Conservation (phyloP, 345 rosid genomes). For the Aquilaria malaccensis region DNA sequence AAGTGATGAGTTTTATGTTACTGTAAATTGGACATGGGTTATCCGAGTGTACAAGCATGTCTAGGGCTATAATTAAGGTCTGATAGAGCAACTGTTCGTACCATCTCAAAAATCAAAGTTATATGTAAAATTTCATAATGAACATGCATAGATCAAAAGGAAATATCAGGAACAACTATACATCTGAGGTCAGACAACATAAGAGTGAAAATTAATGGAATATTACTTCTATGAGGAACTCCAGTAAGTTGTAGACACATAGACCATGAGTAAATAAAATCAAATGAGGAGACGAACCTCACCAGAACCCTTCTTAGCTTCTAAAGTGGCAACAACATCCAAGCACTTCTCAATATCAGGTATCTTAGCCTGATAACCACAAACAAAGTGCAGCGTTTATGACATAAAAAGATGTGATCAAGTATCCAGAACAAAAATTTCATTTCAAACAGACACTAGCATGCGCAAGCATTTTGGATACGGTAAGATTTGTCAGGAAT, state of each 20-base stretch:
- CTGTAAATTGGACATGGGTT: too few species aligned
- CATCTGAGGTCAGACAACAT: too few species aligned
- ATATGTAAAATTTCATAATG: too few species aligned
- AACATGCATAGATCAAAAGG: too few species aligned
- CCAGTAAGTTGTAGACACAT: neutral
- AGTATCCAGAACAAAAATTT: neutral
- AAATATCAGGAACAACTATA: too few species aligned
- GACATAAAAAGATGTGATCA: neutral
- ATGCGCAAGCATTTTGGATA: neutral
- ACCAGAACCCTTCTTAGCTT: conserved; percentile 75
- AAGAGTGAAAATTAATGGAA: too few species aligned
- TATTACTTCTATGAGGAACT: too few species aligned
- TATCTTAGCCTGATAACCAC: conserved; percentile 61
- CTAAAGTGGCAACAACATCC: conserved; percentile 72
- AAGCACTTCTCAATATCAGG: conserved; percentile 94
- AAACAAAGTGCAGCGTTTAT: conserved; percentile 7
- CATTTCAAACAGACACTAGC: neutral
- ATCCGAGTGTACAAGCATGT: too few species aligned
- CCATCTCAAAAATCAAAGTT: too few species aligned
- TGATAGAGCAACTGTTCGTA: too few species aligned
- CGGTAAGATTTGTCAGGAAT: neutral
- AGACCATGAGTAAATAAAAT: neutral
- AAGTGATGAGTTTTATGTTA: too few species aligned
- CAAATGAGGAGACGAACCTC: conserved; percentile 56
- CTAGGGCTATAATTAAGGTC: too few species aligned